Base-by-base conservation (phyloP, 805 yeast genomes). In the Ogataea kodamae region DNA sequence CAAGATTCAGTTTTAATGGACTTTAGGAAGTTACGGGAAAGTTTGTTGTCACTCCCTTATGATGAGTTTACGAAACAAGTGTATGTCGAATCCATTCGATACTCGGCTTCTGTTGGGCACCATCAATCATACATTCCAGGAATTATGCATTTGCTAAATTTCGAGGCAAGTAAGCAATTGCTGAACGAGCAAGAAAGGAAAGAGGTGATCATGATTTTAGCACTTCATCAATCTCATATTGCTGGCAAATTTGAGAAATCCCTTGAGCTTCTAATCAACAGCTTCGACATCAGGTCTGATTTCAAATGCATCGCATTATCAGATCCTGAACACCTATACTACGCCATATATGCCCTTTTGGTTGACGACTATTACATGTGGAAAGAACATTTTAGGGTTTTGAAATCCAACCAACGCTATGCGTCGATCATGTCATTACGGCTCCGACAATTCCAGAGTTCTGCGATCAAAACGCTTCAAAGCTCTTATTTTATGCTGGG, bases 111-210 rank as follows among this genome's bases (percentile, higher is more conserved):
- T 3, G 46, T 63, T 4, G 75, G 74, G 6, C 72, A 72, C 38
- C 67, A 69, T 46, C 73, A 74, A 40, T 65, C 81, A 1, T 77
- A 74, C 44, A 37, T 75, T 4, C 81, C 84, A 2, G 59, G 74
- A 17, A 63, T 75, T n/a, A 50, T 54, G 23, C 67, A 65, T 39
- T 45, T 76, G 16, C 49, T 74, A 15, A 52, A 51, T 6, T 46
- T 45, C 8, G 52, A 55, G 10, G 39, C 43, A 8, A 30, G 31
- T 5, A 14, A 26, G 5, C 24, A 21, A 1, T 41, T 58, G 9
- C 49, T 71, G 15, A 40, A 48, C 0, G 22, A 29, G 1, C 46
- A 44, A 0, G 77, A 72, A 44, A 39, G 49, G 1, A 50, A 52
- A 18, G 76, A 70, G 37, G 45, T 74, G 12, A 61, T 64, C 10